Percentiles rank a stretch among this genome's conserved stretches.
Conservation (phyloP, 192 early-diverging fungal genomes). For the Entomortierella parvispora region DNA sequence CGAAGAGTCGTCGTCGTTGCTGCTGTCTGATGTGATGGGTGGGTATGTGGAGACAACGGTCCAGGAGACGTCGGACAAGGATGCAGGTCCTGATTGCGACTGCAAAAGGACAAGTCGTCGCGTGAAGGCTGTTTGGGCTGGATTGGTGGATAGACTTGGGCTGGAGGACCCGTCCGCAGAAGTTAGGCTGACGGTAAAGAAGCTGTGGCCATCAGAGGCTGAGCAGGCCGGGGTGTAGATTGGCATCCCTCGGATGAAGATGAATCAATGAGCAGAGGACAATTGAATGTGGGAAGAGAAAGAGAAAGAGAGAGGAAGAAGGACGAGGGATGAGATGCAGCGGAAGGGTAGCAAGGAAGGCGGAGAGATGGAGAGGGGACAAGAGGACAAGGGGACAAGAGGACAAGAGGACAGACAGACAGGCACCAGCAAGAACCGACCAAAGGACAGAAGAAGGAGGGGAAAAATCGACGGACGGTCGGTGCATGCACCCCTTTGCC, state of each 20-base stretch:
- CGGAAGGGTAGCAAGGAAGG: too few relatives aligned
- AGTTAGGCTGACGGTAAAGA: constrained; percentile 11
- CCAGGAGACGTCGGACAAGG: constrained; percentile 3
- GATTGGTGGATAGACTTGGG: not conserved
- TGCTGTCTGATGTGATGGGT: not conserved
- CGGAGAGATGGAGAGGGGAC: too few relatives aligned
- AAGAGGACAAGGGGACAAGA: too few relatives aligned
- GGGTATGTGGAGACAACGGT: constrained; percentile 7
- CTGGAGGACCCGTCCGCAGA: not conserved
- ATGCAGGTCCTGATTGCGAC: not conserved
- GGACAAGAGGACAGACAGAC: too few relatives aligned
- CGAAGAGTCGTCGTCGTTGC: too few relatives aligned
- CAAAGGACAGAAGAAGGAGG: too few relatives aligned
- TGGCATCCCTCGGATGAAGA: constrained; percentile 1
- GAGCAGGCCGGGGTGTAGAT: not conserved
- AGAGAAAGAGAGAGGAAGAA: too few relatives aligned
- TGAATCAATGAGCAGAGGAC: not conserved
- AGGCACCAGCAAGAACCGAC: too few relatives aligned
- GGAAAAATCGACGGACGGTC: too few relatives aligned
- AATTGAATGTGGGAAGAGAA: not conserved
- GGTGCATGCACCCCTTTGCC: too few relatives aligned
- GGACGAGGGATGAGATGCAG: not conserved
- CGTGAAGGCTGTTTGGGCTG: not conserved
- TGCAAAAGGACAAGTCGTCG: constrained; percentile 19
- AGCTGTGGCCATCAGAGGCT: constrained; percentile 9